Evolutionary conservation across 108 stramenopile species (phyloP).

Genomic region (Pelagomonas calceolata): DNA sequence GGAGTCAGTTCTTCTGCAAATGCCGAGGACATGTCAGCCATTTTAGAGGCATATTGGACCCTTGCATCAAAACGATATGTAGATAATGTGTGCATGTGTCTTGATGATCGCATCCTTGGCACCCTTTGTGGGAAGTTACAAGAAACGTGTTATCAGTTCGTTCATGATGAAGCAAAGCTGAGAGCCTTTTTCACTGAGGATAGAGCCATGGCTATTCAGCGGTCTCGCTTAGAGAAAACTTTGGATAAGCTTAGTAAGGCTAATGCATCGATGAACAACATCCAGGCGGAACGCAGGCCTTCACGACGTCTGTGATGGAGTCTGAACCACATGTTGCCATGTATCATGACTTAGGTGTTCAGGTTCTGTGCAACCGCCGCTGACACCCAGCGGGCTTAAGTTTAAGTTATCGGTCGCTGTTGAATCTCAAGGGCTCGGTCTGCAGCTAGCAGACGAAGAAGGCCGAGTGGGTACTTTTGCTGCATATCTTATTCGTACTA

Average conservation of each 20-base stretch:
- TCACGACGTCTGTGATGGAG: not conserved
- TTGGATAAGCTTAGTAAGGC: not conserved
- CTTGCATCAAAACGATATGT: conserved; percentile 28
- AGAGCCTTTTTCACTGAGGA: not conserved
- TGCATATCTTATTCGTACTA: too few species aligned
- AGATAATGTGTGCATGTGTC: conserved; percentile 37
- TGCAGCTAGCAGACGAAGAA: not conserved
- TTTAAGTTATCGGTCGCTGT: not conserved
- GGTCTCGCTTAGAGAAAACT: not conserved
- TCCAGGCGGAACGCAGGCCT: not conserved
- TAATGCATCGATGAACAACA: not conserved
- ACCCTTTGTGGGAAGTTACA: conserved; percentile 23
- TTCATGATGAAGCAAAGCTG: not conserved
- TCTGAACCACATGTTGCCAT: conserved; percentile 1
- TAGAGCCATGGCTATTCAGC: not conserved
- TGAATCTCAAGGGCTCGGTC: not conserved
- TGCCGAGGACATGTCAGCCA: conserved; percentile 33
- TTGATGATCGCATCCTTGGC: conserved; percentile 30
- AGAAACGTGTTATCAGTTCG: conserved; percentile 20
- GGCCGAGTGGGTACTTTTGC: too few species aligned
- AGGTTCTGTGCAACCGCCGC: not conserved
- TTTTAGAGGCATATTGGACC: conserved; percentile 37
- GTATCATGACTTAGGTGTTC: not conserved
- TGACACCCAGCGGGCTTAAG: not conserved
- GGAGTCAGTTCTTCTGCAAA: conserved; percentile 32